Evolutionary conservation across 1,284 basidiomycete species (phyloP).

Genomic region (Phaffia rhodozyma): DNA sequence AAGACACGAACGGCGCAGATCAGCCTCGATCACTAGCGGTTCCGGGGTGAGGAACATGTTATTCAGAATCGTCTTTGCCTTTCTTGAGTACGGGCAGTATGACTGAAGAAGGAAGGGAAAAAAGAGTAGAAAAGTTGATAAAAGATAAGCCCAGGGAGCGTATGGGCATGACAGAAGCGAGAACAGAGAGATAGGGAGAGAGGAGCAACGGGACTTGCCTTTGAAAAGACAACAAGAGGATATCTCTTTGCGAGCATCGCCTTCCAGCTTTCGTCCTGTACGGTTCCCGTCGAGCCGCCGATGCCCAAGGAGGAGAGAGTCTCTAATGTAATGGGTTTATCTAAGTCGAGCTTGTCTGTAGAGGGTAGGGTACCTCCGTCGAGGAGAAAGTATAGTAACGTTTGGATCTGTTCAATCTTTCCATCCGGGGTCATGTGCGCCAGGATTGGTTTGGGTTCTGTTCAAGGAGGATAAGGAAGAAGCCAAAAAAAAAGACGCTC

Average conservation of each 20-base stretch:
- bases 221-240: slow-evolving; percentile 32
- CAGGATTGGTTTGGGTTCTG: neutral
- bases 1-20: slow-evolving; percentile 27
- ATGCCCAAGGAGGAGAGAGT: neutral
- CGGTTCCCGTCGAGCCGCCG: neutral
- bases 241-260: slow-evolving; percentile 26
- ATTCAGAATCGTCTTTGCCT: slow-evolving; percentile 31
- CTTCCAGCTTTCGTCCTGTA: slow-evolving; percentile 25
- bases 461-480: neutral
- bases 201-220: slow-evolving; percentile 24
- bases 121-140: neutral
- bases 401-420: slow-evolving; percentile 23
- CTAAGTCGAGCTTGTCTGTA: slow-evolving; percentile 15
- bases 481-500: neutral
- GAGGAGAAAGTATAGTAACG: slow-evolving; percentile 30
- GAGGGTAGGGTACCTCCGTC: slow-evolving; percentile 27
- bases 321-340: slow-evolving; percentile 1
- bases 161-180: too few relatives aligned
- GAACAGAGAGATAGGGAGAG: neutral
- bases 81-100: slow-evolving; percentile 34
- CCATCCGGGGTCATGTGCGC: neutral
- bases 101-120: slow-evolving; percentile 21
- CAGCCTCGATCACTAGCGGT: slow-evolving; percentile 35
- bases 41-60: slow-evolving; percentile 27
- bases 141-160: neutral